Evolutionary conservation across 345 rosid genomes (phyloP), one percentile per base, ranked within the genome.

Genomic region (Psidium guajava): DNA sequence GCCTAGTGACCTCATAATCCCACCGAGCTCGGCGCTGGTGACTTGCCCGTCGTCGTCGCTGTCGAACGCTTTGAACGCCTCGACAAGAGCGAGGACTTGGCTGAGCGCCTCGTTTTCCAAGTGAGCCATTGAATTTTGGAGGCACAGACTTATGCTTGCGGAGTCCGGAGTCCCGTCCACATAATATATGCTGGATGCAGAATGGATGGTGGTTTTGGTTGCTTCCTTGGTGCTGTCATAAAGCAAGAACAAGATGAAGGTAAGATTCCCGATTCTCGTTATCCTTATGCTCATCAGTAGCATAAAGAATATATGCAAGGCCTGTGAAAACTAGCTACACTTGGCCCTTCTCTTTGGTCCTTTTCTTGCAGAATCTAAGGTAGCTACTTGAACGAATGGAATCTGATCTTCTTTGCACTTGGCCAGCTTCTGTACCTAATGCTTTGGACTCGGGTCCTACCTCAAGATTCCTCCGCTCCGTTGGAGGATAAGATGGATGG

Each of bases 31-130:
- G 0, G 91, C 87, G n/a, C 73, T 44, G 3, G 93, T 92, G 82
- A 94, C 92, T n/a, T 82, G 54, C 8, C 94, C 94, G 22, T 94
- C 95, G 18, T 89, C 90, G 88, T 94, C 90, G 0, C 92, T 73
- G 81, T 94, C 96, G 3, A 94, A 94, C 86, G 93, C 94, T 86
- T 89, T 69, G 82, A 94, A 94, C n/a, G 94, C 90, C 88, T 93
- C 94, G 27, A 91, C 86, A 44, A 94, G 92, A 24, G 86, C 84
- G 42, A 88, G 83, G 82, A 91, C 91, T 7, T 92, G 89, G 91
- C 84, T 87, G 69, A 93, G 85, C 27, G 90, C 86, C 89, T 94
- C 96, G 11, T 87, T 86, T 86, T 89, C 93, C 6, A 28, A 15
- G 82, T 89, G 91, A 90, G 94, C 85, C 64, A 57, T 42, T 83